A percentile compares a stretch with the other conserved stretches of the same genome.
Evolutionary conservation across 176 grass and related monocot genomes (phyloP).

Genomic region (Pontederia crassipes): DNA sequence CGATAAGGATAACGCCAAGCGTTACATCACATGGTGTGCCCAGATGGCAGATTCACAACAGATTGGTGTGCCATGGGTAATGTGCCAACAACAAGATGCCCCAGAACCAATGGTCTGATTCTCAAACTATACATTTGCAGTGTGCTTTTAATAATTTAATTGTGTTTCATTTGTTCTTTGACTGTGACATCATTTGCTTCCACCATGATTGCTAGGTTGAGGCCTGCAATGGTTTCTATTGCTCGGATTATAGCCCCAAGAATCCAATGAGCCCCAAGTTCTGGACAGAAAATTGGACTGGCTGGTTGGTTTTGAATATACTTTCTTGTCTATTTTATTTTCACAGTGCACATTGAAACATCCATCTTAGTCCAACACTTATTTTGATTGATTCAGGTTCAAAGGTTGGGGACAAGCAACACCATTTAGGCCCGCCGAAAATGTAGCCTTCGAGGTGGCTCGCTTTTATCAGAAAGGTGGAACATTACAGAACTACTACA

Average conservation of each 20-base stretch:
- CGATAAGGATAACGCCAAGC: conserved; percentile 7
- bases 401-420: conserved; percentile 68
- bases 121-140: neutral
- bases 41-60: conserved; percentile 31
- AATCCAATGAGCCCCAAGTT: conserved; percentile 58
- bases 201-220: conserved; percentile 35
- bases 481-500: conserved; percentile 73
- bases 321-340: neutral
- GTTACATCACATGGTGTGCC: conserved; percentile 43
- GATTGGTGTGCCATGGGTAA: conserved; percentile 46
- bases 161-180: conserved; percentile 5
- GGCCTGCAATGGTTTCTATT: conserved; percentile 80
- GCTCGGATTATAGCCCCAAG: conserved; percentile 54
- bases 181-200: neutral
- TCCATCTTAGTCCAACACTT: neutral
- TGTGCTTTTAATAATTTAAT: no score
- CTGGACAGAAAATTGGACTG: conserved; percentile 95
- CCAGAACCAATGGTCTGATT: conserved; percentile 30
- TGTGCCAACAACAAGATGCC: conserved; percentile 52
- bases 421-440: conserved; percentile 46
- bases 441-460: conserved; percentile 57
- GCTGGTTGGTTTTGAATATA: conserved; percentile 30
- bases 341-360: neutral
- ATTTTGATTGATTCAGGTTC: conserved; percentile 28
- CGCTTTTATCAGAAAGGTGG: conserved; percentile 74